Evolutionary conservation across 1,284 basidiomycete genomes (phyloP).

Genomic region (Marasmius fiardii): DNA sequence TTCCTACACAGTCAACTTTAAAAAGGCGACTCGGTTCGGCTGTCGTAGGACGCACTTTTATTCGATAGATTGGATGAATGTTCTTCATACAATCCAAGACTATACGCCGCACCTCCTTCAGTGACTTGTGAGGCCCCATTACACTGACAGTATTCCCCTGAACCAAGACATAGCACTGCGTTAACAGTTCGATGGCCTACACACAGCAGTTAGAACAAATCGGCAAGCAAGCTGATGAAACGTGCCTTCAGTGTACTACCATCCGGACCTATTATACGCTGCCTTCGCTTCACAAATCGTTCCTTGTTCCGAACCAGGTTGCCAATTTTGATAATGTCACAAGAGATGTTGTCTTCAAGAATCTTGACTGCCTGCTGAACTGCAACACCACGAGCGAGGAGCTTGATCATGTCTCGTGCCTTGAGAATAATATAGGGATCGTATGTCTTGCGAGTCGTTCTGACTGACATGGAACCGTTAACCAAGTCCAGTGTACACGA

Average conservation of each 20-base stretch:
- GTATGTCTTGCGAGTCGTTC: conserved; percentile 94
- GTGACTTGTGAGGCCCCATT: conserved; percentile 93
- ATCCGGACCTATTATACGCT: conserved; percentile 96
- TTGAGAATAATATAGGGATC: conserved; percentile 97
- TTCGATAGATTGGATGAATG: conserved; percentile 98
- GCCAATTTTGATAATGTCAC: conserved; percentile 98
- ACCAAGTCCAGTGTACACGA: conserved; percentile 93
- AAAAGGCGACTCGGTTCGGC: conserved; percentile 9
- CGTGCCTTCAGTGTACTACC: conserved; percentile 89
- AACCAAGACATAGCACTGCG: conserved; percentile 95
- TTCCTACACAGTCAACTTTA: conserved; percentile 64
- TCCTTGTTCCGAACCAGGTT: conserved; percentile 95
- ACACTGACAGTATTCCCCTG: conserved; percentile 98
- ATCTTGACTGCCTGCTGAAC: conserved; percentile 86
- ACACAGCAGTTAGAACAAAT: neutral
- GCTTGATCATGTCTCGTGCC: conserved; percentile 93
- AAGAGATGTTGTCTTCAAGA: conserved; percentile 86
- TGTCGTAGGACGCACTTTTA: conserved; percentile 64
- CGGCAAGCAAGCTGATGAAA: neutral
- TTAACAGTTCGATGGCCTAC: conserved; percentile 95
- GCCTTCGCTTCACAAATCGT: conserved; percentile 93
- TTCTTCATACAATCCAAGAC: conserved; percentile 99
- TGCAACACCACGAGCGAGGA: conserved; percentile 90
- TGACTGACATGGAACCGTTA: conserved; percentile 96
- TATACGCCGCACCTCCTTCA: conserved; percentile 95